Percentiles rank a stretch among this genome's conserved stretches.
Evolutionary conservation across 1,284 basidiomycete genomes (phyloP).

Genomic region (Cronartium quercuum): DNA sequence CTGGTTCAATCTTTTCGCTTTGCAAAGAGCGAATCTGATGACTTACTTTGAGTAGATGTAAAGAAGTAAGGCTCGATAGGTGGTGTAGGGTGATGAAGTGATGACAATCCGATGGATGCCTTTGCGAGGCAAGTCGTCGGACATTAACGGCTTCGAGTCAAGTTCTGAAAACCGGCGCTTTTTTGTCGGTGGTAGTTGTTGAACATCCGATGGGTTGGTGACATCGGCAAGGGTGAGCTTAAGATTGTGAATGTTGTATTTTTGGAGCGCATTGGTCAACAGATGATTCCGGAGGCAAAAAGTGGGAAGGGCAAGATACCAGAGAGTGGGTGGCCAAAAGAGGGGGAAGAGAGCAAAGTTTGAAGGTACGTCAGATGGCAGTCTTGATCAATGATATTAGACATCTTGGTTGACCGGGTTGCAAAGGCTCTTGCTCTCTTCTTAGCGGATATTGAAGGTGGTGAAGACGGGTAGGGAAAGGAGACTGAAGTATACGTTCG

Average conservation of each 20-base stretch:
- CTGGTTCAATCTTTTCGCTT: background rate
- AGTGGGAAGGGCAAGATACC: background rate
- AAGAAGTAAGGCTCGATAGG: slow-evolving; percentile 26
- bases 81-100: slow-evolving; percentile 34
- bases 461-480: background rate
- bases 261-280: too few species aligned
- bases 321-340: background rate
- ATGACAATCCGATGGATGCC: slow-evolving; percentile 24
- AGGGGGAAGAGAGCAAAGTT: background rate
- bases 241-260: too few species aligned
- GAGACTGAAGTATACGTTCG: background rate
- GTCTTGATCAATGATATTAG: background rate
- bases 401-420: background rate
- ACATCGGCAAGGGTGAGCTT: slow-evolving; percentile 39
- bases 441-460: background rate
- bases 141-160: slow-evolving; percentile 8
- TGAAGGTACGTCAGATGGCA: background rate
- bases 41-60: slow-evolving; percentile 38
- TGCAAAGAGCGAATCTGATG: background rate
- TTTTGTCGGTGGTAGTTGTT: slow-evolving; percentile 13
- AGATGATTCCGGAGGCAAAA: background rate
- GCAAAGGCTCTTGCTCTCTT: background rate
- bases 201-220: slow-evolving; percentile 19
- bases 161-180: slow-evolving; percentile 32
- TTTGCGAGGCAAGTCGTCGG: slow-evolving; percentile 14